phyloP scores from a whole-genome alignment of 352 stramenopile genomes.

The Phytophthora vignae region DNA sequence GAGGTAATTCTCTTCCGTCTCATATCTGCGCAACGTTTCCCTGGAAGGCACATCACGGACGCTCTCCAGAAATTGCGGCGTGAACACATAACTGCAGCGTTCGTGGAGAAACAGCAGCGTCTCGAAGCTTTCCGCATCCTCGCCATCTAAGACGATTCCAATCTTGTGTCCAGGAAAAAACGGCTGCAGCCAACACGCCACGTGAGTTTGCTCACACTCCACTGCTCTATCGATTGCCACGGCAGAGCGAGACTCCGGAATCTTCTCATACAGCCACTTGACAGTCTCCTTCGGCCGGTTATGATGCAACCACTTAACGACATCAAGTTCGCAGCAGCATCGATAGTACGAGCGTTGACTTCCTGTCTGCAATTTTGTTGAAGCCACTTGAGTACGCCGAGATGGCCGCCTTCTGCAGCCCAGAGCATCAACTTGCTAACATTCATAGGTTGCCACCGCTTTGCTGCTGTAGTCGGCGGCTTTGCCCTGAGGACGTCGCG shows the following conservation, averaged over 20 bases:
- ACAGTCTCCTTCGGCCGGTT: background rate
- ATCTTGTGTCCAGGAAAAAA: too few species aligned
- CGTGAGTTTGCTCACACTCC: too few species aligned
- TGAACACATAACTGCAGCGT: too few species aligned
- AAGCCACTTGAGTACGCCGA: slow-evolving; percentile 10
- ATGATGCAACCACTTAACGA: background rate
- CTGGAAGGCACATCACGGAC: too few species aligned
- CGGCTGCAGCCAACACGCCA: too few species aligned
- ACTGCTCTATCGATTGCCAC: too few species aligned
- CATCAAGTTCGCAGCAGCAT: background rate
- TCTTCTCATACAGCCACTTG: slow-evolving; percentile 18
- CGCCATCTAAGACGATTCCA: too few species aligned
- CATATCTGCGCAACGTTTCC: too few species aligned
- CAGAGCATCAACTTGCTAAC: background rate
- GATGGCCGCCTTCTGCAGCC: background rate
- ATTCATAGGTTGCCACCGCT: background rate
- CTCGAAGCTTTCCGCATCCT: too few species aligned
- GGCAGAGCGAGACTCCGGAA: background rate
- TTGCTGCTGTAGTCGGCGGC: slow-evolving; percentile 6
- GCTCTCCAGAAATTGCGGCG: too few species aligned
- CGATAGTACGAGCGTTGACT: background rate
- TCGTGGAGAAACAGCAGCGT: too few species aligned
- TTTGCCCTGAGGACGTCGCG: background rate
- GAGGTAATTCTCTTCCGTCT: too few species aligned
- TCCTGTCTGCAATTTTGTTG: background rate